phyloP scores from a whole-genome alignment of 306 rosid species.

The Alnus glutinosa region DNA sequence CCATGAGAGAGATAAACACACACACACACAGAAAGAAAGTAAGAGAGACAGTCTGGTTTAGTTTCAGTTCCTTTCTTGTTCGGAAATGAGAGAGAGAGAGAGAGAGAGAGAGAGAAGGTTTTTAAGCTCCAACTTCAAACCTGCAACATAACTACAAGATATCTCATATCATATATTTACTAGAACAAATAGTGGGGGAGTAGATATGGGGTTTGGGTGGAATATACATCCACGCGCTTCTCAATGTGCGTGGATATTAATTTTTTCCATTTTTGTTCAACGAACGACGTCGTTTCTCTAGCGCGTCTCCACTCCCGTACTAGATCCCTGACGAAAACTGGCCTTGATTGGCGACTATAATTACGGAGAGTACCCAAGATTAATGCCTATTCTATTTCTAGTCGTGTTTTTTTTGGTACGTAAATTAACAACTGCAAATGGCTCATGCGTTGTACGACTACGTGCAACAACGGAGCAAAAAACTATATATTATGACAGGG shows the following conservation, averaged over 20 bases:
- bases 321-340: not conserved
- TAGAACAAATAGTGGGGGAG: not conserved
- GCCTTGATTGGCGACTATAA: slow-evolving; percentile 9
- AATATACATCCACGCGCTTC: no score
- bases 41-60: slow-evolving; percentile 8
- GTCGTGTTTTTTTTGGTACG: no score
- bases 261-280: no score
- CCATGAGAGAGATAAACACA: slow-evolving; percentile 35
- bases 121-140: slow-evolving; percentile 60
- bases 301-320: no score
- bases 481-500: no score
- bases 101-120: slow-evolving; percentile 28
- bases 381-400: not conserved
- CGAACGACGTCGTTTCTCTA: no score
- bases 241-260: no score
- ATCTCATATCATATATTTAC: slow-evolving; percentile 12
- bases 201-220: not conserved
- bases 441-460: no score
- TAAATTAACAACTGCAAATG: no score
- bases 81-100: slow-evolving; percentile 18
- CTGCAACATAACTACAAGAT: slow-evolving; percentile 60
- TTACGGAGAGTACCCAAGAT: not conserved
- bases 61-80: slow-evolving; percentile 4
- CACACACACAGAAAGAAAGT: slow-evolving; percentile 14
- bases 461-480: no score